These are phyloP conservation scores for Gossypium schwendimanii DNA, from an alignment of 441 rosid species.

Conservation along the genomic window DNA sequence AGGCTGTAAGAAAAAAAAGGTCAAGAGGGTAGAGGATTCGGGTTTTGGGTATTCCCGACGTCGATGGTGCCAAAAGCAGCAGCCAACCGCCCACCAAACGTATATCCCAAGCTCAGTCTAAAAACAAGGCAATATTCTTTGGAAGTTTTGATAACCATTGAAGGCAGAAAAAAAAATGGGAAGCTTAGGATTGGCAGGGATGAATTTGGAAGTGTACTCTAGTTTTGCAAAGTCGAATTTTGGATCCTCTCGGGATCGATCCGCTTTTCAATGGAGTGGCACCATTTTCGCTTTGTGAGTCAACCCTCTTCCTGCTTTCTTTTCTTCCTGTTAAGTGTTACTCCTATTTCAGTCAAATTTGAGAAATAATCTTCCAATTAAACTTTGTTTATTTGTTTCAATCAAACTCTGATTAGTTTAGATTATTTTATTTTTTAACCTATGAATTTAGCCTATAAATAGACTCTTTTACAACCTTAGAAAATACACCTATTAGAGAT, in stretches of 20 bases:
- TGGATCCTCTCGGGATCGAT: neutral
- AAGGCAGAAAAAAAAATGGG: neutral
- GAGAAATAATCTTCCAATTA: no score
- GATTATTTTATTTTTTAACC: no score
- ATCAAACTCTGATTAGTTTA: no score
- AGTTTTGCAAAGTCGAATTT: neutral
- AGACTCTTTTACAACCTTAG: no score
- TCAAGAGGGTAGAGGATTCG: no score
- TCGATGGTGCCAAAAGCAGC: neutral
- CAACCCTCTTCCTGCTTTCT: neutral
- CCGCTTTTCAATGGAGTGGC: neutral
- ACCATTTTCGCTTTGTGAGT: constrained; percentile 31
- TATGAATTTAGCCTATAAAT: no score
- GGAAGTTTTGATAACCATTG: neutral
- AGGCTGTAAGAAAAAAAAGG: no score
- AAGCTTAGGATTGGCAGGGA: neutral
- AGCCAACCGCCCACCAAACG: neutral
- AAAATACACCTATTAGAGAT: no score
- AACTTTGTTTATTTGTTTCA: no score
- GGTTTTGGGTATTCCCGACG: neutral
- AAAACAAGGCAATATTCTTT: neutral
- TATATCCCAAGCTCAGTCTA: neutral
- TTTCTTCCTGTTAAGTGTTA: no score
- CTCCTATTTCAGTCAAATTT: no score
- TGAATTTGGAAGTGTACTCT: neutral